These are phyloP conservation scores for Wickerhamomyces sydowiorum DNA, from an alignment of 805 yeast genomes.

Conservation along the genomic window DNA sequence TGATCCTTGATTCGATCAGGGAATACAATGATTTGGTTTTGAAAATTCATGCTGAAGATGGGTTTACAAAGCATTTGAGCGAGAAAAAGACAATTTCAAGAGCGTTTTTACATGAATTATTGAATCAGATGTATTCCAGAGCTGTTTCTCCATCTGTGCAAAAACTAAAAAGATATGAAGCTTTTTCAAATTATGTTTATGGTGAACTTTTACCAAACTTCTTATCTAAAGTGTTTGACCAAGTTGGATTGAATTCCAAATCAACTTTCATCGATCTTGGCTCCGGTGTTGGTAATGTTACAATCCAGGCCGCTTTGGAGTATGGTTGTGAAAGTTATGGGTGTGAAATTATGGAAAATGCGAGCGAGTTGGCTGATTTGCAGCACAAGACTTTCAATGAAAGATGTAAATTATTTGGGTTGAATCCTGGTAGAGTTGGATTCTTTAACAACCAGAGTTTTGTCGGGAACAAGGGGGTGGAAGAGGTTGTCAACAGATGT, in stretches of 20 bases:
- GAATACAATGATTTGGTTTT: conserved; percentile 39
- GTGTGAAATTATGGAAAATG: conserved; percentile 83
- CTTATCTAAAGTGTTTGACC: conserved; percentile 55
- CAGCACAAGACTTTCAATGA: conserved; percentile 56
- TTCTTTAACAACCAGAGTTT: conserved; percentile 68
- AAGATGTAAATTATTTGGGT: conserved; percentile 59
- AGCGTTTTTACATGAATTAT: conserved; percentile 55
- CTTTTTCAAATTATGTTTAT: conserved; percentile 86
- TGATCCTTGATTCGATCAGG: conserved; percentile 28
- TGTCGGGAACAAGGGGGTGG: conserved; percentile 55
- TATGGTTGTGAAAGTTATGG: conserved; percentile 83
- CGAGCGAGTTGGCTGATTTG: conserved; percentile 57
- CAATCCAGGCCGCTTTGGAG: conserved; percentile 83
- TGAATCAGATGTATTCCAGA: conserved; percentile 69
- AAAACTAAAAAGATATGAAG: conserved; percentile 64
- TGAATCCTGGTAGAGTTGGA: conserved; percentile 48
- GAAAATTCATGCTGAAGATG: conserved; percentile 27
- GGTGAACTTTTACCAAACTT: conserved; percentile 86
- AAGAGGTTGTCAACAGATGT: conserved; percentile 47
- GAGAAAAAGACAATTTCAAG: conserved; percentile 28
- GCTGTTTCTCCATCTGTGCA: conserved; percentile 70
- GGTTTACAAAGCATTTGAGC: conserved; percentile 26
- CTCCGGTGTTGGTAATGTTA: conserved; percentile 92
- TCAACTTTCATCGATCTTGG: conserved; percentile 82
- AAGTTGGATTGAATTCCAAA: conserved; percentile 47